Evolutionary conservation across 306 rosid species (phyloP).

Genomic region (Quercus parvula): DNA sequence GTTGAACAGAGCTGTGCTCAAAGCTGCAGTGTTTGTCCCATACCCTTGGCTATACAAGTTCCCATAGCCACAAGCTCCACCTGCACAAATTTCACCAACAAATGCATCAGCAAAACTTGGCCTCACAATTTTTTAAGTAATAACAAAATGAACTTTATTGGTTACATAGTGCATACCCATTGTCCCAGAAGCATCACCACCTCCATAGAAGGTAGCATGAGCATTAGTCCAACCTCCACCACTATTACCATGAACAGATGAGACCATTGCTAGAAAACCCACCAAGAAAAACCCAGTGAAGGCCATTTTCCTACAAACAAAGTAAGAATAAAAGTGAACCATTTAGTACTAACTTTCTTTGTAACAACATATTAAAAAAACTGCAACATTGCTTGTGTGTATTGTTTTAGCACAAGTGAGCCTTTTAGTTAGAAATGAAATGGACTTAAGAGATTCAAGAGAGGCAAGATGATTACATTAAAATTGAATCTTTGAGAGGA

Average conservation of each 20-base stretch:
- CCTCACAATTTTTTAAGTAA: neutral
- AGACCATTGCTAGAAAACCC: conserved; percentile 46
- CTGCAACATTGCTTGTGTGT: neutral
- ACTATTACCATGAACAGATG: conserved; percentile 46
- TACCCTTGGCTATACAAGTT: conserved; percentile 95
- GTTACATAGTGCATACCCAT: conserved; percentile 63
- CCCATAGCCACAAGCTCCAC: conserved; percentile 99
- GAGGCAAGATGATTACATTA: conserved; percentile 41
- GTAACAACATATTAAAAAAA: neutral
- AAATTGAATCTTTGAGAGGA: conserved; percentile 4
- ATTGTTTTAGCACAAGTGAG: neutral
- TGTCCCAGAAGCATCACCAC: conserved; percentile 97
- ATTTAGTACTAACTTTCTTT: conserved; percentile 9
- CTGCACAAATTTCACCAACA: conserved; percentile 25
- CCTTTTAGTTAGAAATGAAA: too few species aligned
- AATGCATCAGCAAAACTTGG: conserved; percentile 1
- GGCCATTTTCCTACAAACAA: conserved; percentile 65
- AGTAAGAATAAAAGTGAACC: conserved; percentile 9
- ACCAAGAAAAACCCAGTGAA: conserved; percentile 34
- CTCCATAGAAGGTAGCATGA: conserved; percentile 96
- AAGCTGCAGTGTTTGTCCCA: conserved; percentile 97
- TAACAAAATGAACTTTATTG: neutral
- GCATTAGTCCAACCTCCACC: conserved; percentile 86
- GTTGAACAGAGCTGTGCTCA: conserved; percentile 95
- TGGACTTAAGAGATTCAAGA: neutral